Percentiles rank a stretch among this genome's conserved stretches.
These are phyloP conservation scores for Talaromyces sp. DNA, from an alignment of 2,329 filamentous ascomycete genomes.

Conservation along the genomic window DNA sequence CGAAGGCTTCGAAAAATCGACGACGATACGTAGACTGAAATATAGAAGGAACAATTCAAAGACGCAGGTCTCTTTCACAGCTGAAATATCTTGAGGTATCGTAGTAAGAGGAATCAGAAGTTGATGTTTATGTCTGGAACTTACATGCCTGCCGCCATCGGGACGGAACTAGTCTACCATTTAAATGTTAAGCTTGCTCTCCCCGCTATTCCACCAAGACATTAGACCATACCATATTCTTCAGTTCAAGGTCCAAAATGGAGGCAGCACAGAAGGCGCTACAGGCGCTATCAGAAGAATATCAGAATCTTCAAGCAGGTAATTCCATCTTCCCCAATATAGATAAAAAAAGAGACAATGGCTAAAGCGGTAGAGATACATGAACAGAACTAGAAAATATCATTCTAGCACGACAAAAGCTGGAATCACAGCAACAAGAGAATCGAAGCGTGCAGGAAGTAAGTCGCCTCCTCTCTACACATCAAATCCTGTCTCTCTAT, in stretches of 20 bases:
- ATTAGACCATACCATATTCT: background rate
- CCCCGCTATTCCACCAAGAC: background rate
- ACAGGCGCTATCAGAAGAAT: conserved; percentile 80
- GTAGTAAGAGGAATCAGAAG: background rate
- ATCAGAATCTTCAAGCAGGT: conserved; percentile 81
- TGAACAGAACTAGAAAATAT: conserved; percentile 76
- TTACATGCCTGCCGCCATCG: conserved; percentile 1
- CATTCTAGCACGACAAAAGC: conserved; percentile 76
- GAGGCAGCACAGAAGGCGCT: conserved; percentile 69
- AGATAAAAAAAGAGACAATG: background rate
- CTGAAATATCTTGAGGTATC: too few species aligned
- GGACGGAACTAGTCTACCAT: background rate
- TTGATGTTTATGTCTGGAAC: conserved; percentile 8
- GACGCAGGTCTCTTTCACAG: background rate
- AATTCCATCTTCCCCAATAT: conserved; percentile 2
- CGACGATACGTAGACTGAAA: background rate
- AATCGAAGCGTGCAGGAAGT: conserved; percentile 83
- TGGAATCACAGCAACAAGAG: conserved; percentile 89
- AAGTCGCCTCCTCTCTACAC: background rate
- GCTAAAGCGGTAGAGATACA: conserved; percentile 1
- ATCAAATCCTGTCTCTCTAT: background rate
- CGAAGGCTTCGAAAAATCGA: background rate
- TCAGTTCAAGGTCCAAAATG: too few species aligned
- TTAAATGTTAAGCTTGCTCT: too few species aligned
- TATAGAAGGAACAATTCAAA: background rate